Evolutionary conservation across 106 monocot species (phyloP).

Genomic region (Dendrobium huoshanense): DNA sequence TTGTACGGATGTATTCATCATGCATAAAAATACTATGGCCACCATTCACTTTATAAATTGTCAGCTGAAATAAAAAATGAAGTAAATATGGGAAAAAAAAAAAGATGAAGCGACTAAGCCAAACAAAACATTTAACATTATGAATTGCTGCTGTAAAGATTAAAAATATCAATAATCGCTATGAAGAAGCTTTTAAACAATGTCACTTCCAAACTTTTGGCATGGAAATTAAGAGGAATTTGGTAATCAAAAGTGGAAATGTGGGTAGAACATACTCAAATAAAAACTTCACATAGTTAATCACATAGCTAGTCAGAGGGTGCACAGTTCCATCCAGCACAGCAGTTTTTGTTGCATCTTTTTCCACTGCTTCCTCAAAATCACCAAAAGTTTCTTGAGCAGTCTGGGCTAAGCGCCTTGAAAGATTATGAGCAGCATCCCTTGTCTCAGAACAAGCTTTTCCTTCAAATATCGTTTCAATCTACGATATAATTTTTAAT

Average conservation of each 20-base stretch:
- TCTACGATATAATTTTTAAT: constrained; percentile 26
- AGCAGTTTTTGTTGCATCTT: constrained; percentile 86
- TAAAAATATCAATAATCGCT: not conserved
- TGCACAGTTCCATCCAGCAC: constrained; percentile 91
- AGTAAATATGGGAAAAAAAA: not conserved
- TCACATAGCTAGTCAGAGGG: constrained; percentile 73
- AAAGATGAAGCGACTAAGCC: not conserved
- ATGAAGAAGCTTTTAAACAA: not conserved
- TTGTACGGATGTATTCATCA: not conserved
- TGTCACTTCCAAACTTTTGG: not conserved
- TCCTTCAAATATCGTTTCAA: constrained; percentile 83
- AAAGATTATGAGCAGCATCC: constrained; percentile 55
- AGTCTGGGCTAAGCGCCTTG: constrained; percentile 70
- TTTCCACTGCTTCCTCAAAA: constrained; percentile 98
- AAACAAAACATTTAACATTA: not conserved
- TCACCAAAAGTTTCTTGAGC: constrained; percentile 86
- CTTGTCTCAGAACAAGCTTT: constrained; percentile 66
- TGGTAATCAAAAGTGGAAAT: not conserved
- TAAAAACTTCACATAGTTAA: constrained; percentile 63
- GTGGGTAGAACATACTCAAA: constrained; percentile 30
- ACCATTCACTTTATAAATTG: not conserved
- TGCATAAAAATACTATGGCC: not conserved
- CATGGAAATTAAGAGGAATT: not conserved
- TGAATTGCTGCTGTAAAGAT: not conserved
- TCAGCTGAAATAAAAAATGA: not conserved